Evolutionary conservation across 2,329 filamentous ascomycete species (phyloP).

Genomic region (Trichoderma koningii): DNA sequence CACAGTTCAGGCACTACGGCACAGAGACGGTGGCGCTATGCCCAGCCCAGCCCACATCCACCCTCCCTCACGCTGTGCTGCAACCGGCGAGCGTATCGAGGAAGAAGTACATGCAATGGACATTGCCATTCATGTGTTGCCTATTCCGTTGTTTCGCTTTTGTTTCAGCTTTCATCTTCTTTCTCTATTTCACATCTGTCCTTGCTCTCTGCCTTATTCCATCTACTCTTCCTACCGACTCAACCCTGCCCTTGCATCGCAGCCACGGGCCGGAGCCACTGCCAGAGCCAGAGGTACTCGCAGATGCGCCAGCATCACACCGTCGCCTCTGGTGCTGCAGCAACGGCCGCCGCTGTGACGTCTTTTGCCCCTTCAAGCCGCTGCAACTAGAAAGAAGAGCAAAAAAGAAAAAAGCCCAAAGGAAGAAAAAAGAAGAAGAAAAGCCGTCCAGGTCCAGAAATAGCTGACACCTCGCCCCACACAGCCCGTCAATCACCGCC

Average conservation of each 20-base stretch:
- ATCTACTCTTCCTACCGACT: too few relatives aligned
- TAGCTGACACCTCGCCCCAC: slow-evolving; percentile 24
- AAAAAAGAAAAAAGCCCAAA: too few relatives aligned
- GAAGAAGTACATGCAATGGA: not conserved
- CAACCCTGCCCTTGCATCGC: too few relatives aligned
- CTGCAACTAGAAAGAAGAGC: not conserved
- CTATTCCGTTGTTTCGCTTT: not conserved
- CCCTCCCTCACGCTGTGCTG: slow-evolving; percentile 1
- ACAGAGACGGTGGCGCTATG: slow-evolving; percentile 18
- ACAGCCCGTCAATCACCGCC: slow-evolving; percentile 27
- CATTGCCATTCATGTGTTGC: not conserved
- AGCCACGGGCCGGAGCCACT: too few relatives aligned
- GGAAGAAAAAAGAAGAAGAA: too few relatives aligned
- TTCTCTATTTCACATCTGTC: too few relatives aligned
- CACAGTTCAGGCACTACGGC: slow-evolving; percentile 14
- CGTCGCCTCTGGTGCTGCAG: slow-evolving; percentile 6
- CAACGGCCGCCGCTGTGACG: slow-evolving; percentile 18
- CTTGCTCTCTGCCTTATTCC: too few relatives aligned
- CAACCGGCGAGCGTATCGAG: not conserved
- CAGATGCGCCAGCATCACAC: not conserved
- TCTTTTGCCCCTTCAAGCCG: slow-evolving; percentile 16
- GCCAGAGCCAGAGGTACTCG: too few relatives aligned
- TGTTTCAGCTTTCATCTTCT: too few relatives aligned
- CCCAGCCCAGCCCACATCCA: not conserved
- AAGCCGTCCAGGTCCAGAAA: slow-evolving; percentile 3